Evolutionary conservation across 768 basidiomycete species (phyloP), one percentile per base, ranked within the genome.

Genomic region (Trametes elegans): DNA sequence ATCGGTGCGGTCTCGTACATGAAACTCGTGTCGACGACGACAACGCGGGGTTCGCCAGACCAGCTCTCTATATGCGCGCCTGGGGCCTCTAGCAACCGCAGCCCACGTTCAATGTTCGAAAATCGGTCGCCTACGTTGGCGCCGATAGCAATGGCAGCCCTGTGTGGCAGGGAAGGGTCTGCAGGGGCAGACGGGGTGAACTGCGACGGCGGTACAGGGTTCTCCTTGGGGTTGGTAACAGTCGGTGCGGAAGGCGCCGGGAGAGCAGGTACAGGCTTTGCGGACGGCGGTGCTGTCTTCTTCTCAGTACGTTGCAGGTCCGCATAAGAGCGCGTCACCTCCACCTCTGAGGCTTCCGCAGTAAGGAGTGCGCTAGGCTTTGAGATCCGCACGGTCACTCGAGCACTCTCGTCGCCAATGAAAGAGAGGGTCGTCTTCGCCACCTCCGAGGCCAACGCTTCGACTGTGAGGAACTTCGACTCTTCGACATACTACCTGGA

Each of bases 1-100:
- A 99, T 98, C 0, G 97, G 92, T 10, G 86, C 78, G 18, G 89
- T 94, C 71, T 98, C 89, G 67, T 98, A 98, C 74, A 98, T 67
- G 71, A 93, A 90, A 66, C 92, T 93, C 1, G 92, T 94, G 62
- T 90, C 79, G 19, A 85, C 69, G 26, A 96, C 75, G 14, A 64
- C 65, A 2, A 78, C 68, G 24, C 61, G 61, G 0, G 68, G 58
- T 3, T 53, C 44, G 0, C 58, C 58, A 2, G 41, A n/a, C 44
- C 54, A 60, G 13, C 55, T 36, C 8, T 54, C 58, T 0, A 66
- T 38, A 28, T 61, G 62, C 5, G 60, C 45, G 24, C 60, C 59
- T 0, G 80, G 81, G 11, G 69, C 64, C 64, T 92, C 88, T 5
- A 98, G 77, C 18, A 86, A 68, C 16, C 83, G 79, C 7, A 98